phyloP scores from a whole-genome alignment of 2,329 filamentous ascomycete species.

The Fusarium tuaranense region DNA sequence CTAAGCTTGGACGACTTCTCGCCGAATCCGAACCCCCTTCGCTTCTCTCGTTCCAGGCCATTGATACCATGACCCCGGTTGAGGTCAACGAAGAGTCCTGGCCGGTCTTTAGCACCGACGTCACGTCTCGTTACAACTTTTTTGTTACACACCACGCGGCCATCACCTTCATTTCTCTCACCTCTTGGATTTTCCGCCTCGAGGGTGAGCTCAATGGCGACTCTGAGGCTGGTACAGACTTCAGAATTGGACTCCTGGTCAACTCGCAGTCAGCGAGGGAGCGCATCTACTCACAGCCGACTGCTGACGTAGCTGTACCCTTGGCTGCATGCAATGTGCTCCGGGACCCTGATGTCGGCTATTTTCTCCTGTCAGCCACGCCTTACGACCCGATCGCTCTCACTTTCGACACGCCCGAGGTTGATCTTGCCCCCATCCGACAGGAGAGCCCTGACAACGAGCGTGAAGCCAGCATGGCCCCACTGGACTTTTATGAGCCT shows the following conservation, averaged over 20 bases:
- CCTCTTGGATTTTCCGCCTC: slow-evolving; percentile 73
- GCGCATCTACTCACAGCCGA: slow-evolving; percentile 66
- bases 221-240: slow-evolving; percentile 69
- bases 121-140: slow-evolving; percentile 71
- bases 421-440: slow-evolving; percentile 58
- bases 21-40: slow-evolving; percentile 57
- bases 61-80: slow-evolving; percentile 67
- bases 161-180: slow-evolving; percentile 70
- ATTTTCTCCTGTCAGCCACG: slow-evolving; percentile 71
- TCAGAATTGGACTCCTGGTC: slow-evolving; percentile 70
- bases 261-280: slow-evolving; percentile 70
- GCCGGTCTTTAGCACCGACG: slow-evolving; percentile 72
- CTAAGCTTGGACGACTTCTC: slow-evolving; percentile 55
- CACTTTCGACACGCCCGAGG: slow-evolving; percentile 70
- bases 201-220: slow-evolving; percentile 70
- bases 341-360: slow-evolving; percentile 72
- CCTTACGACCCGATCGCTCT: slow-evolving; percentile 68
- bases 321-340: slow-evolving; percentile 67
- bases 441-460: slow-evolving; percentile 58
- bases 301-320: slow-evolving; percentile 58
- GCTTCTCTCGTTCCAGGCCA: slow-evolving; percentile 71
- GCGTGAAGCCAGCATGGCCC: slow-evolving; percentile 56
- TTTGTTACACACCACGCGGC: slow-evolving; percentile 71
- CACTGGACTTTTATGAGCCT: slow-evolving; percentile 68
- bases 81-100: slow-evolving; percentile 69